Evolutionary conservation across 192 early-diverging fungal genomes (phyloP).

Genomic region (Helicostylum pulchrum): DNA sequence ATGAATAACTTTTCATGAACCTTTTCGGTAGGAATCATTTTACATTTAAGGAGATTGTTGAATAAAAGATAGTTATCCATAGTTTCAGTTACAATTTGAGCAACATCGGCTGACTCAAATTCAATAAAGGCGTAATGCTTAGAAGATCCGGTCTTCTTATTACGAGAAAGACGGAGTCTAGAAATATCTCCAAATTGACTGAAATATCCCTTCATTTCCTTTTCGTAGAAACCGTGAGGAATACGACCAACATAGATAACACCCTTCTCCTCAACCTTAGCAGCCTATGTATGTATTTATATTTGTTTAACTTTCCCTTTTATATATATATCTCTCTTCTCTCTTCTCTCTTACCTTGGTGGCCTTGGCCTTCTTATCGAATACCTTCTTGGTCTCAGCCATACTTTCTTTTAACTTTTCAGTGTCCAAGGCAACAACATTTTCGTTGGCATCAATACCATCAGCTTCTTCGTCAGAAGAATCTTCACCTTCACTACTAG

Average conservation of each 20-base stretch:
- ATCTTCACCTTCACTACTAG: slow-evolving; percentile 27
- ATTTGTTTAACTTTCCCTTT: neutral
- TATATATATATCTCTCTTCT: neutral
- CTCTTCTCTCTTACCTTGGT: neutral
- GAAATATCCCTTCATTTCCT: slow-evolving; percentile 89
- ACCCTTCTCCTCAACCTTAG: slow-evolving; percentile 47
- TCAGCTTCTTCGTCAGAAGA: slow-evolving; percentile 29
- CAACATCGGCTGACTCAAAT: slow-evolving; percentile 77
- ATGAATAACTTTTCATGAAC: slow-evolving; percentile 75
- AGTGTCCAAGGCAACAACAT: slow-evolving; percentile 16
- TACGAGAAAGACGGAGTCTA: slow-evolving; percentile 77
- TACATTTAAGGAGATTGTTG: slow-evolving; percentile 77
- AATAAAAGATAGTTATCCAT: slow-evolving; percentile 95
- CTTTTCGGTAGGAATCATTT: slow-evolving; percentile 64
- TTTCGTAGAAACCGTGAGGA: slow-evolving; percentile 95
- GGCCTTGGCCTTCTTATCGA: slow-evolving; percentile 20
- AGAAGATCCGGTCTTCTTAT: slow-evolving; percentile 87
- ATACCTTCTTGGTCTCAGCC: slow-evolving; percentile 34
- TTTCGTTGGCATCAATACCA: slow-evolving; percentile 12
- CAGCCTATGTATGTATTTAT: neutral
- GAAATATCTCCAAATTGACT: slow-evolving; percentile 87
- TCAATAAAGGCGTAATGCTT: slow-evolving; percentile 96
- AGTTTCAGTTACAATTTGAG: slow-evolving; percentile 88
- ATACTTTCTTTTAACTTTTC: slow-evolving; percentile 27
- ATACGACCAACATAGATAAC: slow-evolving; percentile 89